Conservation (phyloP, 371 early-diverging fungal genomes). For the Mortierella sp. region DNA sequence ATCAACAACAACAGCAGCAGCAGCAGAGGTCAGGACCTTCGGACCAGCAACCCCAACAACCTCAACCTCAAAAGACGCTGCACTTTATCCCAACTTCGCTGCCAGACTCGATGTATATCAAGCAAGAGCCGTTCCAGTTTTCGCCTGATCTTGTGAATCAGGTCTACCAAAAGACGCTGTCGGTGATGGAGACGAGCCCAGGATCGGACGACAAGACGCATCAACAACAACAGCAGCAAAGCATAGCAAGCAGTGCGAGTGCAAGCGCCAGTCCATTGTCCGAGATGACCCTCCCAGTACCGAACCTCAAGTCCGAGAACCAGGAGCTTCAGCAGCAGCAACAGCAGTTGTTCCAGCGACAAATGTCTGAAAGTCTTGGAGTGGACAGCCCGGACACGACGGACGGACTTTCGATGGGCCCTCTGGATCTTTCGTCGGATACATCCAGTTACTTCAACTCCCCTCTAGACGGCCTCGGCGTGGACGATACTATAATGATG, state of each 20-base stretch:
- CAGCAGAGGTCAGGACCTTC: constrained; percentile 13
- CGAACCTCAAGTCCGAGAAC: constrained; percentile 31
- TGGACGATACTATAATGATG: constrained; percentile 52
- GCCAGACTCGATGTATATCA: constrained; percentile 41
- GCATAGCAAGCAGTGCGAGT: constrained; percentile 4
- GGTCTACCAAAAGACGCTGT: constrained; percentile 53
- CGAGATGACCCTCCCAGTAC: constrained; percentile 48
- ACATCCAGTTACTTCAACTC: constrained; percentile 43
- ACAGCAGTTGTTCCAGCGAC: constrained; percentile 28
- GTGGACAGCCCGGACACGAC: constrained; percentile 21
- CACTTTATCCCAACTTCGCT: constrained; percentile 1
- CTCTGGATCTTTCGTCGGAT: constrained; percentile 35
- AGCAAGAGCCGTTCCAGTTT: constrained; percentile 54
- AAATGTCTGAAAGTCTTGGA: constrained; percentile 26
- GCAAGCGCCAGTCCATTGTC: constrained; percentile 37
- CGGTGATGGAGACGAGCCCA: constrained; percentile 38
- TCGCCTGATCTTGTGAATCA: constrained; percentile 52
- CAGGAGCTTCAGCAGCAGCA: constrained; percentile 29
- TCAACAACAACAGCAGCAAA: constrained; percentile 12
- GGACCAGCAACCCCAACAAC: constrained; percentile 29
- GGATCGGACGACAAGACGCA: constrained; percentile 2
- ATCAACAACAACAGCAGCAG: constrained; percentile 22
- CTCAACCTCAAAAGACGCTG: constrained; percentile 17
- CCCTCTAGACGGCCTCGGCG: constrained; percentile 44
- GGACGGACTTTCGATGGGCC: constrained; percentile 18